Conservation (phyloP, 306 rosid species). For the Dalbergia cultrata region DNA sequence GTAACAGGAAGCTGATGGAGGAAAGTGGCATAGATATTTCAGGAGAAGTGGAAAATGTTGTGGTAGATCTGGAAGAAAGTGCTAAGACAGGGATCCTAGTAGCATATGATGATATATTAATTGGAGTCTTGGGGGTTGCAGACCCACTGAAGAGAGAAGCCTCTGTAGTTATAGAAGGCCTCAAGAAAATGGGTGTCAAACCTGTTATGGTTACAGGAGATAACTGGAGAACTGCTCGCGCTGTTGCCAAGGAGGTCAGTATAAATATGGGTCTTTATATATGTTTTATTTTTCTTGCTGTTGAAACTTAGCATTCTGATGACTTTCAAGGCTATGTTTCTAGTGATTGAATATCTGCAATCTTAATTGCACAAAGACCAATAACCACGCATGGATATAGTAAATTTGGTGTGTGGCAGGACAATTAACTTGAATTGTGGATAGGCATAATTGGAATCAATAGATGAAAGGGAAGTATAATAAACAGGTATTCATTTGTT, state of each 20-base stretch:
- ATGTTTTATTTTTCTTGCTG: conserved; percentile 15
- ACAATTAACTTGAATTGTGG: conserved; percentile 22
- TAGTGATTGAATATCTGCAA: neutral
- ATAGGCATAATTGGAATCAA: neutral
- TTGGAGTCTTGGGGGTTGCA: conserved; percentile 90
- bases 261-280: conserved; percentile 7
- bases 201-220: conserved; percentile 99
- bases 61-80: conserved; percentile 87
- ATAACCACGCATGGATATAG: neutral
- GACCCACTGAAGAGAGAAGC: conserved; percentile 98
- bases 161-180: conserved; percentile 88
- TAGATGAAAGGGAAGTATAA: conserved; percentile 3
- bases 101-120: conserved; percentile 65
- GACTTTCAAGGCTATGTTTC: conserved; percentile 34
- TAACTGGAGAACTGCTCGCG: conserved; percentile 95
- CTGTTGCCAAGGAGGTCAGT: conserved; percentile 93
- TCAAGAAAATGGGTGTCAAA: conserved; percentile 83
- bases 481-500: no score
- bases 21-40: conserved; percentile 80
- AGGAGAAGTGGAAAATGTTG: conserved; percentile 72
- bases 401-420: conserved; percentile 9
- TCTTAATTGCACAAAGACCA: neutral
- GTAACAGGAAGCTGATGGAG: conserved; percentile 86
- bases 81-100: conserved; percentile 92
- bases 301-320: conserved; percentile 26